phyloP scores from a whole-genome alignment of 257 asterid species.

The Solanum dulcamara region DNA sequence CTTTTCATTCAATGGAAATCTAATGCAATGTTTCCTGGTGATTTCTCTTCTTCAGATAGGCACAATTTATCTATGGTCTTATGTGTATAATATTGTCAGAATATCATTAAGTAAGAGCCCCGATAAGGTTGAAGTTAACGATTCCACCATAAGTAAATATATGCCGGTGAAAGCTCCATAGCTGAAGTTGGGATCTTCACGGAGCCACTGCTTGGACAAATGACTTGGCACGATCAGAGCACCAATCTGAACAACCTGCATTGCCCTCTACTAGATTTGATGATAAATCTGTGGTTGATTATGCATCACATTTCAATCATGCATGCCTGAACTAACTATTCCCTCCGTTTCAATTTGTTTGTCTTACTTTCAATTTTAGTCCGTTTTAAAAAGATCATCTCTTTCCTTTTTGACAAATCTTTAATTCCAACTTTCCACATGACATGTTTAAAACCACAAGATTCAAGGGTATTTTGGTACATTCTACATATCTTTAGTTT shows the following conservation, averaged over 20 bases:
- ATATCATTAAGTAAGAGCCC: conserved; percentile 37
- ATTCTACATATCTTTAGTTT: too few relatives aligned
- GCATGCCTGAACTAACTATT: neutral
- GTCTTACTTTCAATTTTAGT: neutral
- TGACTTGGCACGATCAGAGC: neutral
- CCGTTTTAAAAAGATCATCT: too few relatives aligned
- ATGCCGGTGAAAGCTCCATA: conserved; percentile 19
- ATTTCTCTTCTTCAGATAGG: conserved; percentile 39
- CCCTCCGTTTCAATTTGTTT: neutral
- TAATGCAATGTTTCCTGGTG: neutral
- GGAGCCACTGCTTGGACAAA: conserved; percentile 49
- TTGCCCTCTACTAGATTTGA: conserved; percentile 21
- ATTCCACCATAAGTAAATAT: conserved; percentile 22
- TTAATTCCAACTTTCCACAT: neutral
- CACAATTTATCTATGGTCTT: conserved; percentile 71
- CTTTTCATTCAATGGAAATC: neutral
- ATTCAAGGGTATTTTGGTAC: too few relatives aligned
- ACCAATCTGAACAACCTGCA: conserved; percentile 5
- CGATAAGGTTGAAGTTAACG: conserved; percentile 33
- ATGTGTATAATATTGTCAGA: conserved; percentile 63
- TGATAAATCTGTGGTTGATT: conserved; percentile 29
- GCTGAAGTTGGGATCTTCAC: conserved; percentile 18
- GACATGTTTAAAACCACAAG: neutral
- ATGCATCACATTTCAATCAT: neutral
- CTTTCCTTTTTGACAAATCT: neutral